Conservation (phyloP, 108 stramenopile species). For the Asterionellopsis glacialis region DNA sequence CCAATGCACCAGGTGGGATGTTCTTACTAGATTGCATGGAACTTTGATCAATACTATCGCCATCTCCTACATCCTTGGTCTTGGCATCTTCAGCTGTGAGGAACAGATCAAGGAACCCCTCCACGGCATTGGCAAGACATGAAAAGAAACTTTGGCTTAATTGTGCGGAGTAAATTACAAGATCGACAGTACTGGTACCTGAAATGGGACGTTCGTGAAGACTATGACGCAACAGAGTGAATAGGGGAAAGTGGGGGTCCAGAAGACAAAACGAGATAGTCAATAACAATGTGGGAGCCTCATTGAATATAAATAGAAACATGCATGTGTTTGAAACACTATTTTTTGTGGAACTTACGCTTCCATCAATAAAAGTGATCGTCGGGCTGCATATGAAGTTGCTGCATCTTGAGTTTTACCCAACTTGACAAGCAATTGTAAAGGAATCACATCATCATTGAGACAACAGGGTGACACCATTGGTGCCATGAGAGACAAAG, state of each 20-base stretch:
- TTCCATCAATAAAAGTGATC: slow-evolving; percentile 69
- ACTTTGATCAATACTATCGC: slow-evolving; percentile 19
- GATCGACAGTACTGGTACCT: slow-evolving; percentile 56
- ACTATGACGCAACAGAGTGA: slow-evolving; percentile 8
- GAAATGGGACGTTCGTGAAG: slow-evolving; percentile 79
- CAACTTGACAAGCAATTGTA: slow-evolving; percentile 70
- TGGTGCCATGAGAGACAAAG: slow-evolving; percentile 50
- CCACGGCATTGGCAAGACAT: slow-evolving; percentile 66
- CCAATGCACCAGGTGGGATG: slow-evolving; percentile 71
- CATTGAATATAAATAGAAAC: not conserved
- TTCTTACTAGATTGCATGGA: slow-evolving; percentile 41
- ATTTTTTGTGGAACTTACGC: slow-evolving; percentile 34
- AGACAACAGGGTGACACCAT: slow-evolving; percentile 70
- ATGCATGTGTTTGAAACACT: not conserved
- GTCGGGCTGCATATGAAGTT: slow-evolving; percentile 66
- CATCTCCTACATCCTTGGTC: slow-evolving; percentile 19
- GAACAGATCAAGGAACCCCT: slow-evolving; percentile 81
- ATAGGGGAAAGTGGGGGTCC: not conserved
- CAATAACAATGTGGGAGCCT: not conserved
- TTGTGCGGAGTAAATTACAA: slow-evolving; percentile 83
- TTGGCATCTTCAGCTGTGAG: slow-evolving; percentile 15
- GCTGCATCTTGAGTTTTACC: slow-evolving; percentile 79
- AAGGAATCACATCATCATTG: slow-evolving; percentile 68
- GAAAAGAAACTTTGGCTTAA: slow-evolving; percentile 85
- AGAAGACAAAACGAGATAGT: not conserved